Conservation (phyloP, 129 eudicot genomes). For the Artemisia annua region DNA sequence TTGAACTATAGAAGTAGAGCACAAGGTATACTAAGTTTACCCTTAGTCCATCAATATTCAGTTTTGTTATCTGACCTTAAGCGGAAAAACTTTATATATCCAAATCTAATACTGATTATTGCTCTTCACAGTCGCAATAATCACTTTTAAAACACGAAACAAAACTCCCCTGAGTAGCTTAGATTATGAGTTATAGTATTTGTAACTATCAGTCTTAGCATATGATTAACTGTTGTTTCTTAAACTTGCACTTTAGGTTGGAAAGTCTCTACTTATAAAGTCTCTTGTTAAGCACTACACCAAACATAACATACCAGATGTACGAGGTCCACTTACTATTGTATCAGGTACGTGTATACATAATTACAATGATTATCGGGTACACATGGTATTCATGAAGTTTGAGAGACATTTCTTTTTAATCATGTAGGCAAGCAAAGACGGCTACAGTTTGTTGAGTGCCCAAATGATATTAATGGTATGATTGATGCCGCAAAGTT, state of each 20-base stretch:
- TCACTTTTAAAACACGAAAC: too few species aligned
- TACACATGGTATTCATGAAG: not conserved
- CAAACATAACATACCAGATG: constrained; percentile 81
- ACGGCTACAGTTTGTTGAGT: constrained; percentile 86
- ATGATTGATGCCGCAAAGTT: constrained; percentile 94
- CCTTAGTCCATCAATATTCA: too few species aligned
- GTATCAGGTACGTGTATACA: constrained; percentile 63
- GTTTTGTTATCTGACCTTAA: too few species aligned
- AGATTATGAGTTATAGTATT: not conserved
- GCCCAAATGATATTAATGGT: constrained; percentile 94
- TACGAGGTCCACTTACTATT: constrained; percentile 83
- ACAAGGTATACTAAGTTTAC: too few species aligned
- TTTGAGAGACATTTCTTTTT: constrained; percentile 7
- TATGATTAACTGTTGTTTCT: constrained; percentile 20
- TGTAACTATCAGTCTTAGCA: not conserved
- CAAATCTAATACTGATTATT: too few species aligned
- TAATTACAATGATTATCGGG: not conserved
- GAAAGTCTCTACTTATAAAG: constrained; percentile 87
- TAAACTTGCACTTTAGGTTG: constrained; percentile 50
- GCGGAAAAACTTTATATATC: too few species aligned
- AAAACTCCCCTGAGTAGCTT: too few species aligned
- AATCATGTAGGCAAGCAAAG: constrained; percentile 70
- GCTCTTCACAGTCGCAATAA: too few species aligned
- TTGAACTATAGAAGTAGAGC: too few species aligned
- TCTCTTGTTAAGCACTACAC: constrained; percentile 85